These are phyloP conservation scores for Chenopodium album DNA, from an alignment of 148 eudicot species.

Conservation along the genomic window DNA sequence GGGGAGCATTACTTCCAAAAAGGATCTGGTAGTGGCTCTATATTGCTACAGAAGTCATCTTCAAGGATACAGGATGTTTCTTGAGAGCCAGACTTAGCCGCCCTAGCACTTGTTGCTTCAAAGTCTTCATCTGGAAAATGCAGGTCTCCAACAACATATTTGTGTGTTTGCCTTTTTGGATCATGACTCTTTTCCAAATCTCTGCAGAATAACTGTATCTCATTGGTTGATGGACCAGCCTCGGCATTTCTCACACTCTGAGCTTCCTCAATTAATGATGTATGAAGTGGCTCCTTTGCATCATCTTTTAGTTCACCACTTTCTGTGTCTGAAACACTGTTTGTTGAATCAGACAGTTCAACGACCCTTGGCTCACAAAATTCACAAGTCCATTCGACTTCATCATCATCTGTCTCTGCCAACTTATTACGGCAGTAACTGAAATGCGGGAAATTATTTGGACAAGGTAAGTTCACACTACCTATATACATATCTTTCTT, in stretches of 20 bases:
- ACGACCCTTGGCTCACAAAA: conserved; percentile 25
- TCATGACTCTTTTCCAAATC: conserved; percentile 5
- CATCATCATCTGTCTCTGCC: conserved; percentile 11
- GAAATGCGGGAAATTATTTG: background rate
- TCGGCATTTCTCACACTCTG: background rate
- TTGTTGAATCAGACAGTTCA: conserved; percentile 22
- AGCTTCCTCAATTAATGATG: background rate
- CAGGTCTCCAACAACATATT: background rate
- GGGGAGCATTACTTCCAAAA: conserved; percentile 25
- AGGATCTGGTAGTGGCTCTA: conserved; percentile 24
- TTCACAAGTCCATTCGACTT: conserved; percentile 23
- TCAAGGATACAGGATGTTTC: background rate
- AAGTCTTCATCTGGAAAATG: background rate
- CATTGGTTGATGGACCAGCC: background rate
- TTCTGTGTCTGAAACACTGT: conserved; percentile 7
- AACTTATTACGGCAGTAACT: conserved; percentile 28
- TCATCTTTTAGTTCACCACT: background rate
- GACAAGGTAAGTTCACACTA: conserved; percentile 11
- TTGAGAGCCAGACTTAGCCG: background rate
- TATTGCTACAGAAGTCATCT: conserved; percentile 7
- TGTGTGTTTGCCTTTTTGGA: background rate
- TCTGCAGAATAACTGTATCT: background rate
- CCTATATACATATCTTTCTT: background rate
- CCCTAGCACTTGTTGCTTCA: background rate
- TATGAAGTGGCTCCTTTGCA: background rate